A percentile compares a stretch with the other conserved stretches of the same genome.
Evolutionary conservation across 768 basidiomycete species (phyloP).

Genomic region (Macrolepiota fuliginosa): DNA sequence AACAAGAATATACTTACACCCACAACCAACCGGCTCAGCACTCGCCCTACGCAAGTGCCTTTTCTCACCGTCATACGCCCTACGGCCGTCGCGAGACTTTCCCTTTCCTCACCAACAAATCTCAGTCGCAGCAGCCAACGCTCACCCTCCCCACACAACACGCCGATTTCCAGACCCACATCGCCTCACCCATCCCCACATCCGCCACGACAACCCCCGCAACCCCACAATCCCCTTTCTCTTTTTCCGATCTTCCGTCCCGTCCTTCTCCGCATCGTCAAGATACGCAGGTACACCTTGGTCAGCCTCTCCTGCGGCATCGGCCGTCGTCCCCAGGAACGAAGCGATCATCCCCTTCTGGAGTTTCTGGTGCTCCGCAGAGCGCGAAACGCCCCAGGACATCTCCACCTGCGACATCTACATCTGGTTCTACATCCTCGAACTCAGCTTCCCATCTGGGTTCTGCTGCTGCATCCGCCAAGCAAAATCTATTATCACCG

Average conservation of each 20-base stretch:
- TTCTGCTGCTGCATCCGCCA: slow-evolving; percentile 10
- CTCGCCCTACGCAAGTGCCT: slow-evolving; percentile 20
- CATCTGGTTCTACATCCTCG: background rate
- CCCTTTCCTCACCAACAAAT: slow-evolving; percentile 22
- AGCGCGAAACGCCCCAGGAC: background rate
- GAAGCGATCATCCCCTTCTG: background rate
- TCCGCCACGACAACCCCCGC: slow-evolving; percentile 10
- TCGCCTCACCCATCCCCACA: slow-evolving; percentile 9
- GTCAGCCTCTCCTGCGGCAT: background rate
- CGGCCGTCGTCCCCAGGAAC: background rate
- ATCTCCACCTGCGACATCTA: slow-evolving; percentile 9
- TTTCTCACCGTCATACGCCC: slow-evolving; percentile 12
- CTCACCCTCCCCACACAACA: background rate
- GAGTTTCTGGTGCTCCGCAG: background rate
- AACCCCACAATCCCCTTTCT: slow-evolving; percentile 12
- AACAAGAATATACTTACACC: slow-evolving; percentile 18
- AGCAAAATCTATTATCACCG: slow-evolving; percentile 55
- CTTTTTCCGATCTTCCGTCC: slow-evolving; percentile 4
- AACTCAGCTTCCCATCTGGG: background rate
- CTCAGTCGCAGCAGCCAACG: slow-evolving; percentile 15
- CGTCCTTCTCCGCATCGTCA: background rate
- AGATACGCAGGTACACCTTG: background rate
- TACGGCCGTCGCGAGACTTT: slow-evolving; percentile 21
- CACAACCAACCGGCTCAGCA: slow-evolving; percentile 17
- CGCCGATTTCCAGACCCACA: slow-evolving; percentile 3